phyloP scores from a whole-genome alignment of 2,329 filamentous ascomycete species.

The Monilinia fructicola region DNA sequence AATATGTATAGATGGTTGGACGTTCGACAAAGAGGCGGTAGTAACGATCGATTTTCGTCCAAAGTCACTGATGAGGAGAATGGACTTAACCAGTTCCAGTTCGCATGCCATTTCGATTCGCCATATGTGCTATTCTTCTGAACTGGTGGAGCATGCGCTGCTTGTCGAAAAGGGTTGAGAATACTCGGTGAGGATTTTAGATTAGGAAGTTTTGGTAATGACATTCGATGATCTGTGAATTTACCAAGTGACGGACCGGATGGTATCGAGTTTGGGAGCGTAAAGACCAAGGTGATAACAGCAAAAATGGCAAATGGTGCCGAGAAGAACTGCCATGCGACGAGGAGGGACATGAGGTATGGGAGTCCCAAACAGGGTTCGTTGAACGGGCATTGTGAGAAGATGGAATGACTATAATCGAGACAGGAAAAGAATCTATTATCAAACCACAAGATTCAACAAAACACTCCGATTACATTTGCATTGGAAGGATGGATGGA shows the following conservation, averaged over 20 bases:
- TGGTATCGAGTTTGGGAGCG: constrained; percentile 51
- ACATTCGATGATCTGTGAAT: constrained; percentile 51
- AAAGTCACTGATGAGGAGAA: constrained; percentile 80
- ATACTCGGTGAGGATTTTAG: constrained; percentile 44
- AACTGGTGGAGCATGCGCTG: constrained; percentile 68
- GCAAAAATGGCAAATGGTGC: constrained; percentile 53
- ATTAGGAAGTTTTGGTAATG: constrained; percentile 50
- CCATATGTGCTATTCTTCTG: constrained; percentile 77
- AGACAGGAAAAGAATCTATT: neutral
- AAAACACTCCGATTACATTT: neutral
- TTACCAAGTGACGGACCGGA: constrained; percentile 50
- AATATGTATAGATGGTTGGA: constrained; percentile 85
- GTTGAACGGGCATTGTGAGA: constrained; percentile 48
- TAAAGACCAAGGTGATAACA: constrained; percentile 54
- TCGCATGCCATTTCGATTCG: constrained; percentile 79
- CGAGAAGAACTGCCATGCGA: constrained; percentile 53
- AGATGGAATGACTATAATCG: constrained; percentile 12
- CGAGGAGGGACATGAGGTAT: constrained; percentile 53
- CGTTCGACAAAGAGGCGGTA: constrained; percentile 71
- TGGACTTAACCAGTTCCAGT: constrained; percentile 87
- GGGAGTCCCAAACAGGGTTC: constrained; percentile 49
- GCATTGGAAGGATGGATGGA: neutral
- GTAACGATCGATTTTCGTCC: constrained; percentile 78
- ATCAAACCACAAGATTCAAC: neutral
- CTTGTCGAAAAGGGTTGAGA: constrained; percentile 66